Percentiles rank a stretch among this genome's conserved stretches.
These are phyloP conservation scores for Coriaria nepalensis DNA, from an alignment of 306 rosid species.

Conservation along the genomic window DNA sequence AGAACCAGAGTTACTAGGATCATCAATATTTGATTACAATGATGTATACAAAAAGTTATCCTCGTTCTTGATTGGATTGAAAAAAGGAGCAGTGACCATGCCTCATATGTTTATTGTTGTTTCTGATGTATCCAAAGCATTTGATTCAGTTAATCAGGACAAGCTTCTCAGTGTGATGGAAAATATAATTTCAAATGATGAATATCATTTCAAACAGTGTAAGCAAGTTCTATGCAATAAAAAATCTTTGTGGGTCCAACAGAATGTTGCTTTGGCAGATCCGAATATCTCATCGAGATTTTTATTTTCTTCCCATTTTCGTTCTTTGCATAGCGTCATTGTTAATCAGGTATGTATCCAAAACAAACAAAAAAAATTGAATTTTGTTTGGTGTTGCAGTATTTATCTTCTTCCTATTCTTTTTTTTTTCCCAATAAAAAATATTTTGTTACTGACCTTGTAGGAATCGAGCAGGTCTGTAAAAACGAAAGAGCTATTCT, in stretches of 20 bases:
- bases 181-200: conserved; percentile 29
- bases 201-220: conserved; percentile 37
- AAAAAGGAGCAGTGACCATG: conserved; percentile 20
- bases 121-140: conserved; percentile 78
- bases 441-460: conserved; percentile 9
- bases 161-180: conserved; percentile 54
- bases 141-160: conserved; percentile 69
- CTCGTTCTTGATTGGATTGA: conserved; percentile 38
- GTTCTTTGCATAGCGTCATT: conserved; percentile 31
- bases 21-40: conserved; percentile 87
- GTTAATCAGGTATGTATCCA: conserved; percentile 68
- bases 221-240: conserved; percentile 46
- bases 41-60: conserved; percentile 58
- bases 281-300: conserved; percentile 20
- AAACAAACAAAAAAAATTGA: no score
- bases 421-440: conserved; percentile 1
- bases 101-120: conserved; percentile 48
- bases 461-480: conserved; percentile 37
- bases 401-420: no score
- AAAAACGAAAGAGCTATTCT: conserved; percentile 28
- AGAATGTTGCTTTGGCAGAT: conserved; percentile 25
- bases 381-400: no score
- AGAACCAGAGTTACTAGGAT: conserved; percentile 62
- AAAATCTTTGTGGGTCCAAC: conserved; percentile 51
- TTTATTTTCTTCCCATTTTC: conserved; percentile 18